Evolutionary conservation across 148 eudicot genomes (phyloP).

Genomic region (Chenopodium album): DNA sequence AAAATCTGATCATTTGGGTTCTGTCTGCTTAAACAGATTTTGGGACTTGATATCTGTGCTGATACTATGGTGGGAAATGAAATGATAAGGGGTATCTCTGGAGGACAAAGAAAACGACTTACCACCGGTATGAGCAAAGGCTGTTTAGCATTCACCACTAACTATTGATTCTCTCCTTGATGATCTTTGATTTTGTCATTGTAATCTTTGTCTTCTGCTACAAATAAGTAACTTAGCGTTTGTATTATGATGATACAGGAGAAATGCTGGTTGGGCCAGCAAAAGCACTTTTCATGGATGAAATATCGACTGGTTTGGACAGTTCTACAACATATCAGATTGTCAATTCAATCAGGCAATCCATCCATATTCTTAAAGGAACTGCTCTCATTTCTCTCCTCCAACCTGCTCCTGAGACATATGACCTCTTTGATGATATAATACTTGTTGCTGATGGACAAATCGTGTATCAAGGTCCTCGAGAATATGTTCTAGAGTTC

Average conservation of each 20-base stretch:
- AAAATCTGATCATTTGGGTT: conserved; percentile 3
- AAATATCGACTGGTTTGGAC: conserved; percentile 89
- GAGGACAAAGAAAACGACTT: conserved; percentile 76
- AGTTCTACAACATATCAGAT: conserved; percentile 92
- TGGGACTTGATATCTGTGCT: conserved; percentile 83
- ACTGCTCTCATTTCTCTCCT: conserved; percentile 79
- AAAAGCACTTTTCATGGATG: conserved; percentile 86
- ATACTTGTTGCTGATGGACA: conserved; percentile 83
- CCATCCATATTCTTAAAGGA: conserved; percentile 79
- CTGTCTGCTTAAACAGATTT: conserved; percentile 42
- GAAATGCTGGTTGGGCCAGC: conserved; percentile 96
- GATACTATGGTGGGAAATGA: conserved; percentile 81
- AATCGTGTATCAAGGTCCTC: conserved; percentile 85
- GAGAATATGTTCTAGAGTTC: conserved; percentile 75
- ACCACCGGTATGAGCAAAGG: conserved; percentile 58
- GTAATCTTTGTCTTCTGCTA: background rate
- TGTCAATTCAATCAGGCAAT: conserved; percentile 72
- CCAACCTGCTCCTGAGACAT: conserved; percentile 91
- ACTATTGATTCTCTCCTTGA: background rate
- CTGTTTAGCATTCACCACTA: background rate
- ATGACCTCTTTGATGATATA: conserved; percentile 78
- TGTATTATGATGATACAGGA: conserved; percentile 36
- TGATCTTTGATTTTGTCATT: background rate
- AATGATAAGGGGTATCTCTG: conserved; percentile 86
- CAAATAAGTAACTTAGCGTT: background rate